phyloP scores from a whole-genome alignment of 1,284 basidiomycete genomes.

The Nidula niveotomentosa region DNA sequence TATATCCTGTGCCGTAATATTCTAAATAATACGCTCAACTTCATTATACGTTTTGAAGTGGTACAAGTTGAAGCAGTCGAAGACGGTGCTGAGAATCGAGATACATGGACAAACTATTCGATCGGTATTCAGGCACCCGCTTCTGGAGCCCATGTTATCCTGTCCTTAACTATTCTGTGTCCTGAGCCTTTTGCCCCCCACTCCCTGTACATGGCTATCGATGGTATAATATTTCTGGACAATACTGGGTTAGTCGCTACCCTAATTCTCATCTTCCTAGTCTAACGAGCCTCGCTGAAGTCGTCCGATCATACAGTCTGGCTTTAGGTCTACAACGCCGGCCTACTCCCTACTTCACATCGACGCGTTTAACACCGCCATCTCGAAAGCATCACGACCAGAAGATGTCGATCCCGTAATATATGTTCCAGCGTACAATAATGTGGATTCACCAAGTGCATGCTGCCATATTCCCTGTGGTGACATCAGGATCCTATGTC shows the following conservation, averaged over 20 bases:
- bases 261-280: slow-evolving; percentile 3
- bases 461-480: slow-evolving; percentile 82
- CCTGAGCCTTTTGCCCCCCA: background rate
- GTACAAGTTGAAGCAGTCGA: too few relatives aligned
- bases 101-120: background rate
- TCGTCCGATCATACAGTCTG: slow-evolving; percentile 88
- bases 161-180: background rate
- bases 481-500: slow-evolving; percentile 78
- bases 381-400: slow-evolving; percentile 51
- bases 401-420: slow-evolving; percentile 71
- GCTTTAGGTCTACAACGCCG: slow-evolving; percentile 78
- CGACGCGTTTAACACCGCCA: slow-evolving; percentile 79
- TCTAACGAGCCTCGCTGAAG: slow-evolving; percentile 37
- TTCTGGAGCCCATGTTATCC: background rate
- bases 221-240: slow-evolving; percentile 90
- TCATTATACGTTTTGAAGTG: too few relatives aligned
- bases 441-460: slow-evolving; percentile 54
- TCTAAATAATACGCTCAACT: too few relatives aligned
- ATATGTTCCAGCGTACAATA: slow-evolving; percentile 52
- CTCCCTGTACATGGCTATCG: slow-evolving; percentile 63
- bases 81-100: background rate
- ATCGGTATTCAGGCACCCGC: background rate
- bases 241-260: slow-evolving; percentile 60
- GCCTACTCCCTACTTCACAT: slow-evolving; percentile 86
- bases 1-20: too few relatives aligned